Conservation (phyloP, 2,329 filamentous ascomycete species). For the Metarhizium brunneum region DNA sequence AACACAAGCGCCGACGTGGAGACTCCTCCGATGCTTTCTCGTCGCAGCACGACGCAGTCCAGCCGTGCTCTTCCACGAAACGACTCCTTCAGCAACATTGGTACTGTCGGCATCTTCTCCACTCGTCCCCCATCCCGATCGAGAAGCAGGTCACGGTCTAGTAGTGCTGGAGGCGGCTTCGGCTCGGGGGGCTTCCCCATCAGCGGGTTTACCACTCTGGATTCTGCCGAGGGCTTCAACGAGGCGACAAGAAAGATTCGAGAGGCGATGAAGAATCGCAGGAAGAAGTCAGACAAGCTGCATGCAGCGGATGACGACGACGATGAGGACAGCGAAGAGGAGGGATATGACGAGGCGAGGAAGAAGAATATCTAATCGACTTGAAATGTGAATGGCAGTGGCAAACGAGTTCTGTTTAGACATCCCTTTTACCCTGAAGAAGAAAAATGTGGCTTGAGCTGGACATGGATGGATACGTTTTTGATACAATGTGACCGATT, state of each 20-base stretch:
- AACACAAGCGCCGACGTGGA: constrained; percentile 27
- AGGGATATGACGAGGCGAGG: constrained; percentile 31
- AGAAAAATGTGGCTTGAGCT: not conserved
- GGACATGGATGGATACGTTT: not conserved
- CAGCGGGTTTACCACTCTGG: constrained; percentile 58
- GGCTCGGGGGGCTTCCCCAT: constrained; percentile 55
- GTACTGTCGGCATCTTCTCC: constrained; percentile 80
- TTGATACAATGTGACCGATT: not conserved
- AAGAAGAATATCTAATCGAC: constrained; percentile 27
- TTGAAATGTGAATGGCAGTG: not conserved
- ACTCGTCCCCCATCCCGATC: constrained; percentile 78
- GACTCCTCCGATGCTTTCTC: constrained; percentile 30
- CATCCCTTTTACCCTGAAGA: not conserved
- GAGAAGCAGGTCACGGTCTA: constrained; percentile 59
- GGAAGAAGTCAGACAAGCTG: constrained; percentile 42
- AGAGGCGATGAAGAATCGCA: constrained; percentile 64
- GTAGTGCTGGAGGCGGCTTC: constrained; percentile 55
- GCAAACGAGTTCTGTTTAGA: not conserved
- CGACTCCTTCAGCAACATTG: constrained; percentile 88
- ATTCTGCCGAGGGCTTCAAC: constrained; percentile 64
- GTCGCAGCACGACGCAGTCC: constrained; percentile 43
- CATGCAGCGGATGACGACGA: constrained; percentile 25
- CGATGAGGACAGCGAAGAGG: constrained; percentile 33
- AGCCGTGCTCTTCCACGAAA: constrained; percentile 62
- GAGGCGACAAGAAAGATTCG: constrained; percentile 78